Evolutionary conservation across 2,329 filamentous ascomycete genomes (phyloP), one percentile per base, ranked within the genome.

Genomic region (Penicillium corylophilum): DNA sequence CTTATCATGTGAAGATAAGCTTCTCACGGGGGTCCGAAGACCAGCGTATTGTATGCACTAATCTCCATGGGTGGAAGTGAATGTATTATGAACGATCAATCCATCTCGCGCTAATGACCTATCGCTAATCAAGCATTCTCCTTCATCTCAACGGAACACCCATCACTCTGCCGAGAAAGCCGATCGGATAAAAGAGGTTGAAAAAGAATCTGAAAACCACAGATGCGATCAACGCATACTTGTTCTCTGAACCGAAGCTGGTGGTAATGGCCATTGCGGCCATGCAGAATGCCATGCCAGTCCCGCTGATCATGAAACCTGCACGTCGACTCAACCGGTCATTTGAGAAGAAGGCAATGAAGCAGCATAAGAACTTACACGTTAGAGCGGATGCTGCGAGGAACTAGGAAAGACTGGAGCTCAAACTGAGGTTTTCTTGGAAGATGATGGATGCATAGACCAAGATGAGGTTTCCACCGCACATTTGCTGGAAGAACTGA

Each of bases 281-380:
- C 81, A 83, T 83, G 66, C 79, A 83, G 22, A 70, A 62, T 2
- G 76, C 72, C 80, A 83, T 83, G 45, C 80, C 79, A 2, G 63
- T 59, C 18, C 78, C 80, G 38, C 74, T 77, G 61, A 81, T 70
- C 53, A 82, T 80, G 71, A 82, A 81, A 28, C 81, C 71, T 51
- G 73, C 74, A n/a, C 77, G 74, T 10, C 77, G 74, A 4, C 79
- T 79, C 24, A 79, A 72, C 8, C 77, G 73, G 55, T 81, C 79
- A 53, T 81, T 79, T 40, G 76, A 75, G 60, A 79, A 74, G 64
- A 81, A 77, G 43, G 77, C 73, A 26, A 79, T 64, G 64, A 79
- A 76, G n/a, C 76, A 78, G 36, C 76, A 78, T 16, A 81, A 55
- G 62, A 82, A 81, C 63, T 83, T 82, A 75, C 78, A 83, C 9